A percentile compares a stretch with the other conserved stretches of the same genome.
phyloP scores from a whole-genome alignment of 1,139 yeast genomes.

The Suhomyces terraborum region DNA sequence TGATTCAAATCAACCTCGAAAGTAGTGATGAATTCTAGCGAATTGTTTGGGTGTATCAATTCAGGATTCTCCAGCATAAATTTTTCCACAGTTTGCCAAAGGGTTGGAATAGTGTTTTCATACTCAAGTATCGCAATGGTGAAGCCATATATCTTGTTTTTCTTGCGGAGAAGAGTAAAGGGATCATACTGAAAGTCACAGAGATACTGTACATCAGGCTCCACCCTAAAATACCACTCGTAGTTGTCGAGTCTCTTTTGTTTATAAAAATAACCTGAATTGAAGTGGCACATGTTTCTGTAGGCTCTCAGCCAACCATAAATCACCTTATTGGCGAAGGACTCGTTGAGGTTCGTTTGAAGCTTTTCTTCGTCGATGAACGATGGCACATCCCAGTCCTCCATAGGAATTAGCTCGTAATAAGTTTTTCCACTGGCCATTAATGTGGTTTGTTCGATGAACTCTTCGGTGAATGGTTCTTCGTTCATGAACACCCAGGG shows the following conservation, averaged over 20 bases:
- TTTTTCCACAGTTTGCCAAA: constrained; percentile 75
- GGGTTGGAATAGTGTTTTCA: constrained; percentile 59
- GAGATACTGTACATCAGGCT: constrained; percentile 49
- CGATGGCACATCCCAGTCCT: constrained; percentile 47
- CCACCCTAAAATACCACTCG: constrained; percentile 51
- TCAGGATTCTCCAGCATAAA: constrained; percentile 65
- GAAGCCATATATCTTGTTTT: constrained; percentile 46
- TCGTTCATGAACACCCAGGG: constrained; percentile 52
- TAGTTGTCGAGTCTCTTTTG: constrained; percentile 42
- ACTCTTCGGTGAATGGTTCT: constrained; percentile 43
- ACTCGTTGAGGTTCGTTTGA: constrained; percentile 27
- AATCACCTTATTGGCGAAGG: constrained; percentile 30
- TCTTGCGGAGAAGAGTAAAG: constrained; percentile 36
- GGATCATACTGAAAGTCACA: constrained; percentile 55
- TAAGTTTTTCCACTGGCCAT: constrained; percentile 81
- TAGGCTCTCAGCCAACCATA: constrained; percentile 46
- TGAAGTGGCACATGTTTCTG: constrained; percentile 53
- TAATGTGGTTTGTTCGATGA: constrained; percentile 59
- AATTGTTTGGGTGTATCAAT: constrained; percentile 65
- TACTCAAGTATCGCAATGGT: constrained; percentile 48
- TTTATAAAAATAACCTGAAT: constrained; percentile 47
- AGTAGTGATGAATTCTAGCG: constrained; percentile 70
- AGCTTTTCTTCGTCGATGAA: constrained; percentile 37
- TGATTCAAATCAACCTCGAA: constrained; percentile 43
- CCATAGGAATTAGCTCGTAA: constrained; percentile 45